These are phyloP conservation scores for Pharnaceum exiguum DNA, from an alignment of 148 eudicot genomes.

Conservation along the genomic window DNA sequence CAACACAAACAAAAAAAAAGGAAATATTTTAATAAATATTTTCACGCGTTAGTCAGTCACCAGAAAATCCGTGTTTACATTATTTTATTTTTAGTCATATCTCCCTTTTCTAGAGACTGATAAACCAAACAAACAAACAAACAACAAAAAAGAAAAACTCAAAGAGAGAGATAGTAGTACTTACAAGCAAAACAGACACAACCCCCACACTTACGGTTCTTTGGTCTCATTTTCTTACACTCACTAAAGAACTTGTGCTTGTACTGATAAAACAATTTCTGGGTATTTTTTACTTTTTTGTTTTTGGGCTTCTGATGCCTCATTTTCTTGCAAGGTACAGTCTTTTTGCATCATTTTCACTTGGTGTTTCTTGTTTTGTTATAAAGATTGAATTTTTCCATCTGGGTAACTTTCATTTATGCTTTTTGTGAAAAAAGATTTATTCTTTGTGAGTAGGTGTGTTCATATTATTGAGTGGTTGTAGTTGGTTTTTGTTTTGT, in stretches of 20 bases:
- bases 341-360: background rate
- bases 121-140: no score
- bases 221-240: no score
- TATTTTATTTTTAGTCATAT: constrained; percentile 8
- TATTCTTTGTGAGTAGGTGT: background rate
- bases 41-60: constrained; percentile 68
- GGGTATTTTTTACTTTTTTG: background rate
- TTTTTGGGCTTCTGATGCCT: constrained; percentile 2
- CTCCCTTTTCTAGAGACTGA: background rate
- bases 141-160: background rate
- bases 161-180: constrained; percentile 15
- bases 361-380: background rate
- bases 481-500: background rate
- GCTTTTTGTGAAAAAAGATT: constrained; percentile 5
- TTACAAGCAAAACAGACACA: constrained; percentile 6
- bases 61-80: constrained; percentile 57
- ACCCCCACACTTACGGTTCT: background rate
- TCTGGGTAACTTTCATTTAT: constrained; percentile 4
- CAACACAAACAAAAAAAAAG: constrained; percentile 11
- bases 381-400: constrained; percentile 16
- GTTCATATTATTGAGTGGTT: constrained; percentile 1
- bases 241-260: constrained; percentile 16
- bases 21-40: constrained; percentile 29
- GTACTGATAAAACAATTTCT: no score
- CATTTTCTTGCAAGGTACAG: constrained; percentile 21